Evolutionary conservation across 2,329 filamentous ascomycete species (phyloP).

Genomic region (Dissoconium aciculare): DNA sequence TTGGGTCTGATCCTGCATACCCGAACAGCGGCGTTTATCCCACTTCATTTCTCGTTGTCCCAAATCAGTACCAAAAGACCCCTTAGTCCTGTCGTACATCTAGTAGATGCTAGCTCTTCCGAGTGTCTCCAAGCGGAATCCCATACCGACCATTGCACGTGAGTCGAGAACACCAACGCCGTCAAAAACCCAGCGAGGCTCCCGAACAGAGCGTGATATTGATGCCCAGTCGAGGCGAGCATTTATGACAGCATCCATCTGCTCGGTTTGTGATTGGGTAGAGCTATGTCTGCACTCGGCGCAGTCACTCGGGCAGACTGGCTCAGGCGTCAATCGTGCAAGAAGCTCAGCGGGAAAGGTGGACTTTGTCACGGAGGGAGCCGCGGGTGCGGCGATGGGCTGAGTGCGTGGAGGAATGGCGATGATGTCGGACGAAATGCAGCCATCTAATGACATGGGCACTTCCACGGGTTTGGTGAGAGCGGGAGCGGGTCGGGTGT

Average conservation of each 20-base stretch:
- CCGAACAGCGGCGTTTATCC: too few relatives aligned
- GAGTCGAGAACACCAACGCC: slow-evolving; percentile 20
- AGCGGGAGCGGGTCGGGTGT: slow-evolving; percentile 4
- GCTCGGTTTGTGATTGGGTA: background rate
- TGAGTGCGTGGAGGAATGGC: slow-evolving; percentile 1
- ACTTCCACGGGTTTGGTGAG: slow-evolving; percentile 1
- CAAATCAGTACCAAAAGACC: too few relatives aligned
- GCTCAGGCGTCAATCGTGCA: slow-evolving; percentile 7
- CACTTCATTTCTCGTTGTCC: too few relatives aligned
- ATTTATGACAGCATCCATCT: slow-evolving; percentile 4
- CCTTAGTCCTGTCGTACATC: too few relatives aligned
- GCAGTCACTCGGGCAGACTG: slow-evolving; percentile 7
- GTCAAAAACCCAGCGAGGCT: slow-evolving; percentile 22
- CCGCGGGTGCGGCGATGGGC: slow-evolving; percentile 6
- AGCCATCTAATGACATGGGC: slow-evolving; percentile 6
- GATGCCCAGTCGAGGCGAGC: slow-evolving; percentile 14
- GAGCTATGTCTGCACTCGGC: slow-evolving; percentile 5
- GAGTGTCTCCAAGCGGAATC: slow-evolving; percentile 20
- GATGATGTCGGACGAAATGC: slow-evolving; percentile 4
- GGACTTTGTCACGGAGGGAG: slow-evolving; percentile 5
- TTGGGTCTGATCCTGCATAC: too few relatives aligned
- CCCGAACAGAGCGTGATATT: slow-evolving; percentile 16
- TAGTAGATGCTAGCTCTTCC: slow-evolving; percentile 13
- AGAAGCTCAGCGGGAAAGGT: slow-evolving; percentile 4
- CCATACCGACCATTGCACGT: slow-evolving; percentile 14